These are phyloP conservation scores for Podospora comata DNA, from an alignment of 495 filamentous ascomycete genomes.

Conservation along the genomic window DNA sequence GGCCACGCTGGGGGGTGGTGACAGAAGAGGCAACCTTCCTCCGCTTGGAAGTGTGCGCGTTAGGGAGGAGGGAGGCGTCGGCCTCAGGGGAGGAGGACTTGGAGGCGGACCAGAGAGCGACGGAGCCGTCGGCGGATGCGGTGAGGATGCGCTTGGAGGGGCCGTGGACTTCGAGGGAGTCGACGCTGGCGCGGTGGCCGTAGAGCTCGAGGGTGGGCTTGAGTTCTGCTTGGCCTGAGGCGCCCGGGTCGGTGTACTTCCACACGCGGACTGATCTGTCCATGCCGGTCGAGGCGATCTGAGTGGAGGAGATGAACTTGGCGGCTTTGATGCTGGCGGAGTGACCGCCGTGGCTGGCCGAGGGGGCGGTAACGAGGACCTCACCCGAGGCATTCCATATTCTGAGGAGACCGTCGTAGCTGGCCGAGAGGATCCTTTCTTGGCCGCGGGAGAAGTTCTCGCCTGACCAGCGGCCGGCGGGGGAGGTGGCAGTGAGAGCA, in stretches of 20 bases:
- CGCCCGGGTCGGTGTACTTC: constrained; percentile 70
- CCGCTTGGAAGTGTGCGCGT: constrained; percentile 63
- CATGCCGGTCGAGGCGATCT: constrained; percentile 74
- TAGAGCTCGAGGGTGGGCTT: constrained; percentile 79
- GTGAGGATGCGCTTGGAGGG: constrained; percentile 75
- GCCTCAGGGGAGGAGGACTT: constrained; percentile 70
- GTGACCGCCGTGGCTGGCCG: constrained; percentile 64
- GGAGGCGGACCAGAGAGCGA: constrained; percentile 81
- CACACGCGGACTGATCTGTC: constrained; percentile 83
- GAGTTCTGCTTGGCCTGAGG: constrained; percentile 53
- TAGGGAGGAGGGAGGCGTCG: constrained; percentile 61
- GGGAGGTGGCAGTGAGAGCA: constrained; percentile 65
- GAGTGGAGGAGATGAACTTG: constrained; percentile 71
- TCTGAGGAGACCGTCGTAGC: constrained; percentile 82
- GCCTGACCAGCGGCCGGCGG: constrained; percentile 55
- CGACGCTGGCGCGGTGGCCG: constrained; percentile 72
- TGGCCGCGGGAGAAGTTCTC: constrained; percentile 42
- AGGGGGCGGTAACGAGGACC: constrained; percentile 65
- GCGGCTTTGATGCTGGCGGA: constrained; percentile 71
- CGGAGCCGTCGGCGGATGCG: constrained; percentile 70
- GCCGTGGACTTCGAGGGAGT: constrained; percentile 73
- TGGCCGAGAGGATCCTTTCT: constrained; percentile 74
- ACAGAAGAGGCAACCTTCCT: constrained; percentile 67
- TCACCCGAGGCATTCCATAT: constrained; percentile 87
- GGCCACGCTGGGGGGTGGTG: constrained; percentile 68